These are phyloP conservation scores for Microcyclospora pomicola DNA, from an alignment of 2,329 filamentous ascomycete genomes.

Conservation along the genomic window DNA sequence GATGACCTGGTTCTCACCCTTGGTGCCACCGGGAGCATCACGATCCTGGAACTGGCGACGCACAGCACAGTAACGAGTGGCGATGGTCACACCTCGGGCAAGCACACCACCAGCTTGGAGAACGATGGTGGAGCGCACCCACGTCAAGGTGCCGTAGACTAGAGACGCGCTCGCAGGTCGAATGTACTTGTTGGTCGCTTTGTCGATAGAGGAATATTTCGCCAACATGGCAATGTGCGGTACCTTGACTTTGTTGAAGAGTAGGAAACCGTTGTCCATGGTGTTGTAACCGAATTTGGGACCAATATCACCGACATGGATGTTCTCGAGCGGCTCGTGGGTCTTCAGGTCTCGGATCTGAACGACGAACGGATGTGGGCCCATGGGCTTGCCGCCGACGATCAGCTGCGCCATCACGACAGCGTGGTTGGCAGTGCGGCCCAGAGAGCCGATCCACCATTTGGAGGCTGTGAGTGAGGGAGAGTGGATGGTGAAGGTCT, in stretches of 20 bases:
- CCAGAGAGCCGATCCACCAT: conserved; percentile 75
- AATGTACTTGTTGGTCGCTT: conserved; percentile 52
- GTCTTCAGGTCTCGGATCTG: conserved; percentile 59
- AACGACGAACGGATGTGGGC: conserved; percentile 66
- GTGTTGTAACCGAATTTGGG: conserved; percentile 39
- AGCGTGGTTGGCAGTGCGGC: conserved; percentile 61
- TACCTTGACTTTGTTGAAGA: conserved; percentile 64
- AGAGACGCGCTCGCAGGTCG: conserved; percentile 52
- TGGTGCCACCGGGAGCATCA: conserved; percentile 44
- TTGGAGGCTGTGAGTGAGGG: conserved; percentile 63
- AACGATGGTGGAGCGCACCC: conserved; percentile 60
- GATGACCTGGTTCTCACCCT: conserved; percentile 58
- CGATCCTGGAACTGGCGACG: conserved; percentile 67
- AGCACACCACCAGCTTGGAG: conserved; percentile 58
- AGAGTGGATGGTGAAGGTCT: conserved; percentile 62
- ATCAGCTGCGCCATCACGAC: conserved; percentile 68
- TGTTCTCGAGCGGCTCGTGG: conserved; percentile 52
- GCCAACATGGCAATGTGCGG: conserved; percentile 62
- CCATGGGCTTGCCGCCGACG: conserved; percentile 52
- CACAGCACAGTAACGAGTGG: conserved; percentile 59
- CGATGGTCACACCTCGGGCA: conserved; percentile 64
- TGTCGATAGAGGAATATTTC: conserved; percentile 56
- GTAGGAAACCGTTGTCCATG: conserved; percentile 69
- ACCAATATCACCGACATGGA: conserved; percentile 68
- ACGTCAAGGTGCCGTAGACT: conserved; percentile 64